These are phyloP conservation scores for Tephrocybe sp. DNA, from an alignment of 768 basidiomycete species.

Conservation along the genomic window DNA sequence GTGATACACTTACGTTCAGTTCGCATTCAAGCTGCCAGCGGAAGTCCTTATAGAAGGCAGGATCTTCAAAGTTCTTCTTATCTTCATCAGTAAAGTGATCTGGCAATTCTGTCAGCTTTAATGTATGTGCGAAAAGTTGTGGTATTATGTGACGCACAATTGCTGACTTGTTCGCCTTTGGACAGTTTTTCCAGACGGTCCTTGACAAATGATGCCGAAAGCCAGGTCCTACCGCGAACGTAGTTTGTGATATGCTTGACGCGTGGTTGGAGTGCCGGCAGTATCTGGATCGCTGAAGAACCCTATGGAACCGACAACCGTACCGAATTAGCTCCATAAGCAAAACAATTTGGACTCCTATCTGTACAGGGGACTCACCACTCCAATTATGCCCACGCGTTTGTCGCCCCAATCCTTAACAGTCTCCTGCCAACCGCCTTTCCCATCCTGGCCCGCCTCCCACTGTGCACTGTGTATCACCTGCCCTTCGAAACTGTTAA, in stretches of 20 bases:
- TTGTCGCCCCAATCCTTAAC: conserved; percentile 52
- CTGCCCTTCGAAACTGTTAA: conserved; percentile 55
- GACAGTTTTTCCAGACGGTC: conserved; percentile 40
- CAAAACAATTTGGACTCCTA: not conserved
- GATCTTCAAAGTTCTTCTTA: conserved; percentile 48
- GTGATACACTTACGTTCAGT: conserved; percentile 49
- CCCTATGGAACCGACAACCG: conserved; percentile 42
- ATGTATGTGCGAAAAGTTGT: not conserved
- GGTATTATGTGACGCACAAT: conserved; percentile 35
- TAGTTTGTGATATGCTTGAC: conserved; percentile 52
- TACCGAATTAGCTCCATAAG: not conserved
- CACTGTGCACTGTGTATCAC: conserved; percentile 67
- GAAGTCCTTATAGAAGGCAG: conserved; percentile 46
- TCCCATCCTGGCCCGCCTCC: conserved; percentile 39
- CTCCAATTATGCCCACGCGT: conserved; percentile 57
- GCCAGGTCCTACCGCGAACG: conserved; percentile 62
- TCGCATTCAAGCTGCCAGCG: conserved; percentile 46
- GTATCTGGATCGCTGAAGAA: conserved; percentile 62
- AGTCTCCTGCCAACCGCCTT: conserved; percentile 41
- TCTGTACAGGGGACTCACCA: conserved; percentile 36
- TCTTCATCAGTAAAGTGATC: conserved; percentile 54
- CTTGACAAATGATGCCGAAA: conserved; percentile 44
- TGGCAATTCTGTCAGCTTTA: conserved; percentile 15
- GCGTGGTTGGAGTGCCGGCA: conserved; percentile 54
- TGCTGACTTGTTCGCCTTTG: conserved; percentile 35